Conservation (phyloP, 345 rosid genomes). For the Sonneratia alba region DNA sequence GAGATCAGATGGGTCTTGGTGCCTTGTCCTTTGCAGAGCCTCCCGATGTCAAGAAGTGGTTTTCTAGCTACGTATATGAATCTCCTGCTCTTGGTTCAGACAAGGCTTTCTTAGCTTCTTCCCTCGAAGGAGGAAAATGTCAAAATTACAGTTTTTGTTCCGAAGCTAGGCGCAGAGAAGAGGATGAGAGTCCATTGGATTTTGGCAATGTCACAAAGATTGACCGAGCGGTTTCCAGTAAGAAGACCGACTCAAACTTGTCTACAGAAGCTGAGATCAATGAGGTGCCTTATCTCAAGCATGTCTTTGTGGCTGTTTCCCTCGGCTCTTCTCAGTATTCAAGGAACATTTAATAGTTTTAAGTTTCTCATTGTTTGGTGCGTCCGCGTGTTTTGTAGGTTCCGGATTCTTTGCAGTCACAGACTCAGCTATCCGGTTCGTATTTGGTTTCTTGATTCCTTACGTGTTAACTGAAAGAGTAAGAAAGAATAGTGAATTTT, state of each 20-base stretch:
- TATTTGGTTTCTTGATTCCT: not conserved
- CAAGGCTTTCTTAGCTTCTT: not conserved
- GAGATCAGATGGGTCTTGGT: not conserved
- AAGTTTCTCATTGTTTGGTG: not conserved
- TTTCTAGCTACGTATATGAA: constrained; percentile 20
- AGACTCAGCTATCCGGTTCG: constrained; percentile 1
- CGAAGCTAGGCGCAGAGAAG: not conserved
- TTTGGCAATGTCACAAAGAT: not conserved
- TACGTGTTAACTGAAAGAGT: not conserved
- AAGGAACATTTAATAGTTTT: not conserved
- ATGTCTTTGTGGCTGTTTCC: not conserved
- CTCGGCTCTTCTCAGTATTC: not conserved
- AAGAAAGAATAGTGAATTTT: not conserved
- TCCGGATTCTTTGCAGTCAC: not conserved
- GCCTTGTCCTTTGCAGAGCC: constrained; percentile 31
- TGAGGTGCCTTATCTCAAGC: not conserved
- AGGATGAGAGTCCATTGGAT: not conserved
- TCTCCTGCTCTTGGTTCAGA: constrained; percentile 16
- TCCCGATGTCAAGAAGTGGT: constrained; percentile 23
- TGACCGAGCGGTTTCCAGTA: not conserved
- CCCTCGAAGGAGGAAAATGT: not conserved
- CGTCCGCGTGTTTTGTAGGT: not conserved
- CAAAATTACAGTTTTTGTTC: not conserved
- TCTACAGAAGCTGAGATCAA: not conserved
- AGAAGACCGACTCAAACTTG: not conserved